Evolutionary conservation across 1,139 yeast species (phyloP).

Genomic region (Yamadazyma conglobata): DNA sequence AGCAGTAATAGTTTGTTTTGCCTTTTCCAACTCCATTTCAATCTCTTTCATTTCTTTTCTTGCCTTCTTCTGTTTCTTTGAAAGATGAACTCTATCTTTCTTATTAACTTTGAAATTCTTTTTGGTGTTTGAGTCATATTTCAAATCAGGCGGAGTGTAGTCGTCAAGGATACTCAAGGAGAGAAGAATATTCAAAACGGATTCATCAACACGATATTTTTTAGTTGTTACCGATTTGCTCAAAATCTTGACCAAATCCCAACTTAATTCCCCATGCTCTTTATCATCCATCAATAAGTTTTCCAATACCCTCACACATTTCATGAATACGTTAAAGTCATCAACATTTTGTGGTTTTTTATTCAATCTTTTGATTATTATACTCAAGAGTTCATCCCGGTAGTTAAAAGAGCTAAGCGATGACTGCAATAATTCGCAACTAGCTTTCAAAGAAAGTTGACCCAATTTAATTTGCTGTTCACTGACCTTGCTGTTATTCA

Average conservation of each 20-base stretch:
- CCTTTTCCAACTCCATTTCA: slow-evolving; percentile 83
- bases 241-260: slow-evolving; percentile 65
- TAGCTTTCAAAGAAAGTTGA: slow-evolving; percentile 63
- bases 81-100: slow-evolving; percentile 84
- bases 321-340: slow-evolving; percentile 51
- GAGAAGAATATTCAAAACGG: slow-evolving; percentile 69
- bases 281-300: slow-evolving; percentile 64
- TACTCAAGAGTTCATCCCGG: slow-evolving; percentile 65
- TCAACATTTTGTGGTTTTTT: slow-evolving; percentile 44
- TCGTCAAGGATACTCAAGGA: slow-evolving; percentile 75
- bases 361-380: slow-evolving; percentile 65
- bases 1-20: slow-evolving; percentile 81
- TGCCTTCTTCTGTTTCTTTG: slow-evolving; percentile 82
- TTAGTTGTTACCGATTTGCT: slow-evolving; percentile 71
- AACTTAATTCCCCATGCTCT: slow-evolving; percentile 74
- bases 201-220: slow-evolving; percentile 78
- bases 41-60: slow-evolving; percentile 83
- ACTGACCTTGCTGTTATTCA: slow-evolving; percentile 35
- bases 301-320: slow-evolving; percentile 65
- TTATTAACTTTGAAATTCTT: slow-evolving; percentile 56
- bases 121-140: slow-evolving; percentile 32
- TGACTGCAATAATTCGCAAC: slow-evolving; percentile 66
- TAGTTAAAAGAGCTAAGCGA: slow-evolving; percentile 78
- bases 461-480: slow-evolving; percentile 47
- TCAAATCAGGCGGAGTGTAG: slow-evolving; percentile 57